Evolutionary conservation across 345 rosid species (phyloP).

Genomic region (Euphorbia peplus): DNA sequence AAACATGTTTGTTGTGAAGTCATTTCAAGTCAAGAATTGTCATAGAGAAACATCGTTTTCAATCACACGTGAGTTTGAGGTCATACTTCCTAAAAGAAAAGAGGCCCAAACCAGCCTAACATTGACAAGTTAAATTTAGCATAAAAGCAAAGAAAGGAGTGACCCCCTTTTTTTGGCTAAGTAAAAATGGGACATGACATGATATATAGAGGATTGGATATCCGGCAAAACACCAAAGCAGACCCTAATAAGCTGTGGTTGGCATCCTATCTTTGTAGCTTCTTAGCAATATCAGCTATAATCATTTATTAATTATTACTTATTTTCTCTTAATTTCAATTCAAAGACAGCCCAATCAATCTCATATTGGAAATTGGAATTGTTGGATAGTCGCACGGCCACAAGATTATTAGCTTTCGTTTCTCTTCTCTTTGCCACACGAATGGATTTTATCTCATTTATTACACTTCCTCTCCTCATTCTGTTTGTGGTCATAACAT

Average conservation of each 20-base stretch:
- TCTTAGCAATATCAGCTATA: not conserved
- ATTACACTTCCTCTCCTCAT: not conserved
- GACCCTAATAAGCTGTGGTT: slow-evolving; percentile 7
- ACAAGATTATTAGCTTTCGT: slow-evolving; percentile 2
- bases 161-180: slow-evolving; percentile 22
- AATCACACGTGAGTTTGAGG: slow-evolving; percentile 22
- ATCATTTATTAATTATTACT: not conserved
- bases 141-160: too few relatives aligned
- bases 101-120: slow-evolving; percentile 28
- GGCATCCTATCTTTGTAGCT: not conserved
- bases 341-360: not conserved
- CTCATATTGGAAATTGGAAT: not conserved
- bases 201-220: too few relatives aligned
- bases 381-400: slow-evolving; percentile 17
- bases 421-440: slow-evolving; percentile 13
- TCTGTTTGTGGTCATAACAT: too few relatives aligned
- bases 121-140: not conserved
- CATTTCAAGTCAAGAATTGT: too few relatives aligned
- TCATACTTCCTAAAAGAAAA: not conserved
- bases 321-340: too few relatives aligned
- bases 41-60: not conserved
- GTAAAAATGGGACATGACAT: slow-evolving; percentile 40
- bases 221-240: slow-evolving; percentile 23
- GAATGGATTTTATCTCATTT: not conserved
- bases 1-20: too few relatives aligned